These are phyloP conservation scores for Carpinus fangiana DNA, from an alignment of 306 rosid genomes.

Conservation along the genomic window DNA sequence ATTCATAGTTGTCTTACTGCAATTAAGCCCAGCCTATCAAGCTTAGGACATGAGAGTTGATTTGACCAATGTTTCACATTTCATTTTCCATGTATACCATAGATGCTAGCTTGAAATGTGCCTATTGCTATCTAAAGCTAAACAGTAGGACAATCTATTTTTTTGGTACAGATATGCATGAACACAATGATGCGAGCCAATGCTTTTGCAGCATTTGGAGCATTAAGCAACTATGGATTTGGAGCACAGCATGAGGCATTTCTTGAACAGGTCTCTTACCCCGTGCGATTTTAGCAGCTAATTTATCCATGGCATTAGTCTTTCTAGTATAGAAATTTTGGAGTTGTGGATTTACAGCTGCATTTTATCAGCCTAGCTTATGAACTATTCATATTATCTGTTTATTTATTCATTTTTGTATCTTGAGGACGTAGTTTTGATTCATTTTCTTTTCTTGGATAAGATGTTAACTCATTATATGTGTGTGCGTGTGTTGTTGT, in stretches of 20 bases:
- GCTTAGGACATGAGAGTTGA: background rate
- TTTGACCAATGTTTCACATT: background rate
- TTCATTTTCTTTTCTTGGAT: background rate
- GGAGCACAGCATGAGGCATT: slow-evolving; percentile 73
- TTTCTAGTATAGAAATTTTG: background rate
- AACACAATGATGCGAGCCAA: slow-evolving; percentile 76
- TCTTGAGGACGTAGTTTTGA: background rate
- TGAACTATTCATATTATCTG: slow-evolving; percentile 2
- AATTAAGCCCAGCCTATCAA: background rate
- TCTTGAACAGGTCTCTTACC: slow-evolving; percentile 80
- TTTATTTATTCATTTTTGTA: slow-evolving; percentile 13
- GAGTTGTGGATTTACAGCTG: background rate
- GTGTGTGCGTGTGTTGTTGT: background rate
- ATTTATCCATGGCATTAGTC: background rate
- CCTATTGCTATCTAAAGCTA: slow-evolving; percentile 7
- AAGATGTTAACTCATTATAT: background rate
- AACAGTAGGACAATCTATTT: slow-evolving; percentile 7
- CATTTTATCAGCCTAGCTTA: slow-evolving; percentile 16
- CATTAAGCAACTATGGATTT: slow-evolving; percentile 65
- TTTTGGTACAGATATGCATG: slow-evolving; percentile 57
- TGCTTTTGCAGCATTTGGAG: slow-evolving; percentile 94
- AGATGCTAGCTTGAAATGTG: slow-evolving; percentile 2
- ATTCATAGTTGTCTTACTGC: background rate
- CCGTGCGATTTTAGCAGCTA: slow-evolving; percentile 1
- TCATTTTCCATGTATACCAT: background rate